Evolutionary conservation across 169 alveolate species (phyloP), one percentile per base, ranked within the genome.

Genomic region (Plasmodium reichenowi): DNA sequence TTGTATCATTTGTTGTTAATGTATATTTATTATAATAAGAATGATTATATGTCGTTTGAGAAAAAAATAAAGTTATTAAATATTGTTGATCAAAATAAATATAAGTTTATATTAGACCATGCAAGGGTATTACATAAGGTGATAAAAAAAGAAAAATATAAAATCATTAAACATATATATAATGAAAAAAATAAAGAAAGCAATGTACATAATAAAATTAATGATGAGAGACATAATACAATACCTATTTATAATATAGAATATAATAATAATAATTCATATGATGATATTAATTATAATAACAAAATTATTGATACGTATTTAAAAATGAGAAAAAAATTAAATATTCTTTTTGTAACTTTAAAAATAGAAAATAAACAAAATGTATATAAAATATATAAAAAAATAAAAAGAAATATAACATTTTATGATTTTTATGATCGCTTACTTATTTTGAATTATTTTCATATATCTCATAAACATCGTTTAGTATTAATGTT

Each of bases 331-430:
- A 58, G 17, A 86, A 86, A 86, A 48, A 86, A 86, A 72, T 26
- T 45, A 15, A 86, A 86, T 58, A 56, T 86, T 1, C 20, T 71
- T 38, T 62, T 72, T 29, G 66, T 72, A 9, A 62, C 76, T 26
- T 47, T 72, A 64, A 59, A 86, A 54, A 52, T 50, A 12, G 66
- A 83, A 43, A 70, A 13, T 9, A 12, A 22, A 9, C 17, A 13
- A 56, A 59, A 86, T 17, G 29, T 50, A 13, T 59, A 71, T 50
- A 59, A 73, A 26, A 29, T 62, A 6, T 86, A 60, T 43, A 71
- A 50, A 52, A 86, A 86, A 72, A 56, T 86, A 13, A 86, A 71
- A 22, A 62, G 92, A 43, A 86, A 86, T 60, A 86, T 86, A 24
- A 59, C 47, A 20, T 86, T 26, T 59, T 86, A 72, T 64, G 92